These are phyloP conservation scores for Oidiodendron maius DNA, from an alignment of 495 filamentous ascomycete species.

Conservation along the genomic window DNA sequence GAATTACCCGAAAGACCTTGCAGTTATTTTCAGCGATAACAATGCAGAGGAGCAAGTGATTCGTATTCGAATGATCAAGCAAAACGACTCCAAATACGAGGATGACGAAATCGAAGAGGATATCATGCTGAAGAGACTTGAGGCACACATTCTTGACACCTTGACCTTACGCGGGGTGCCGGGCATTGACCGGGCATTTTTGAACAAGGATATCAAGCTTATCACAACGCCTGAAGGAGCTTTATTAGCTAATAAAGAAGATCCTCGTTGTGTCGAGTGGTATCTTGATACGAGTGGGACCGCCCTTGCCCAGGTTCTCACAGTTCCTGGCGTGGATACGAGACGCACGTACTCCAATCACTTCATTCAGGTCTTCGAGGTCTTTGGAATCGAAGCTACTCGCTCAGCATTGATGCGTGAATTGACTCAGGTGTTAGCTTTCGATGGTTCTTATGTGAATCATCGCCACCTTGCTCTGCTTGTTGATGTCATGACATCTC, in stretches of 20 bases:
- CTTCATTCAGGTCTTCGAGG: constrained; percentile 85
- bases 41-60: constrained; percentile 95
- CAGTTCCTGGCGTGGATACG: constrained; percentile 83
- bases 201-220: constrained; percentile 72
- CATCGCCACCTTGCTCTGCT: constrained; percentile 95
- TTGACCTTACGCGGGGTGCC: constrained; percentile 84
- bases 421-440: constrained; percentile 83
- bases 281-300: constrained; percentile 91
- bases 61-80: constrained; percentile 76
- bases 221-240: constrained; percentile 58
- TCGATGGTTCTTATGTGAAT: constrained; percentile 98
- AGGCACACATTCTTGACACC: constrained; percentile 84
- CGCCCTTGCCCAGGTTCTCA: constrained; percentile 72
- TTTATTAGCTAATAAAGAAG: constrained; percentile 60
- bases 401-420: constrained; percentile 80
- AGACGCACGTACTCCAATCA: constrained; percentile 91
- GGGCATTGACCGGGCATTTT: constrained; percentile 85
- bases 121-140: constrained; percentile 81
- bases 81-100: constrained; percentile 65
- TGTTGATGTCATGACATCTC: constrained; percentile 96
- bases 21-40: constrained; percentile 95
- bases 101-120: constrained; percentile 80
- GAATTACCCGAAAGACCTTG: constrained; percentile 78
- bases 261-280: constrained; percentile 79
- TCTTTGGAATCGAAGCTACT: constrained; percentile 94